These are phyloP conservation scores for Chlamydomonas sphaeroides DNA, from an alignment of 139 green algal species.

Conservation along the genomic window DNA sequence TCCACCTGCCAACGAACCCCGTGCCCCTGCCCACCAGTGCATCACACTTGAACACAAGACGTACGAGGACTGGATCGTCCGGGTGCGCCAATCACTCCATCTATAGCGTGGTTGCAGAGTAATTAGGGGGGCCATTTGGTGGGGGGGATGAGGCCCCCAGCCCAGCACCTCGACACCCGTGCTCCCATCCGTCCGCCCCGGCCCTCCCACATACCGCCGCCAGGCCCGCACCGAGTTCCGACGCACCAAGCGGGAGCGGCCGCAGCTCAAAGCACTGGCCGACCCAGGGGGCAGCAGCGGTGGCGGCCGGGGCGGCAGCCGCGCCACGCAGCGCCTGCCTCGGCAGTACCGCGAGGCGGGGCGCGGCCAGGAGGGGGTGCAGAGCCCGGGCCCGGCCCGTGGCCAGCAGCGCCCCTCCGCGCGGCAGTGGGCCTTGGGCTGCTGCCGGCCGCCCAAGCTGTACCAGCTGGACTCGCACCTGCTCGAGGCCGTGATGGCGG, in stretches of 20 bases:
- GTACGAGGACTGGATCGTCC: conserved; percentile 44
- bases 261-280: too few species aligned
- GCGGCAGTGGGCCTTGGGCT: conserved; percentile 17
- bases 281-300: not conserved
- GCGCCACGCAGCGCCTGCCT: conserved; percentile 6
- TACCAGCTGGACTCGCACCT: conserved; percentile 43
- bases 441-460: conserved; percentile 48
- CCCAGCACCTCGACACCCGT: too few species aligned
- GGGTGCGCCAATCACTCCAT: not conserved
- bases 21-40: not conserved
- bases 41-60: conserved; percentile 46
- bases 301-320: not conserved
- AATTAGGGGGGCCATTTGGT: too few species aligned
- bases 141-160: too few species aligned
- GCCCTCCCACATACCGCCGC: too few species aligned
- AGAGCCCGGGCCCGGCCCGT: not conserved
- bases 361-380: not conserved
- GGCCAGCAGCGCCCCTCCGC: conserved; percentile 44
- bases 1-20: not conserved
- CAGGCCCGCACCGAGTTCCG: conserved; percentile 7
- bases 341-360: not conserved
- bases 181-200: too few species aligned
- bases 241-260: conserved; percentile 31
- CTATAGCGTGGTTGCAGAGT: too few species aligned
- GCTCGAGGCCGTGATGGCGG: conserved; percentile 42